Evolutionary conservation across 2,329 filamentous ascomycete species (phyloP).

Genomic region (Trichoderma simmonsii): DNA sequence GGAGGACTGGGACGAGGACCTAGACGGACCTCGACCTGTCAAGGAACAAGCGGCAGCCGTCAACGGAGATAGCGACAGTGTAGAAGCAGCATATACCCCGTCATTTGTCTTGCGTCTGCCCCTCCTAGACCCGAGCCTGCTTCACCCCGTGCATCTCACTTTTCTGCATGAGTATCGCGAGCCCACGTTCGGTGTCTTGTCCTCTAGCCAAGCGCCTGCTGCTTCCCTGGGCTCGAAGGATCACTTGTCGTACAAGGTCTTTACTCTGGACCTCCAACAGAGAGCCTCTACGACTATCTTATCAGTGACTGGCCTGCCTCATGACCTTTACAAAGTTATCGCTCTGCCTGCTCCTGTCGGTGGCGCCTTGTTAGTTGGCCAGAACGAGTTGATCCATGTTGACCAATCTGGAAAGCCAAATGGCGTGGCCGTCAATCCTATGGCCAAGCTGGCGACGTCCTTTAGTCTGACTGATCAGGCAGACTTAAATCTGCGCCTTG

Average conservation of each 20-base stretch:
- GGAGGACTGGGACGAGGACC: constrained; percentile 83
- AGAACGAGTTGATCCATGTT: constrained; percentile 90
- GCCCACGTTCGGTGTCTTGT: constrained; percentile 93
- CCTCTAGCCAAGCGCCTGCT: constrained; percentile 71
- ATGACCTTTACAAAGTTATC: constrained; percentile 79
- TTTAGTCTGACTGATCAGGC: constrained; percentile 88
- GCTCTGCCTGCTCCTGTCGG: constrained; percentile 83
- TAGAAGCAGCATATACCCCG: constrained; percentile 71
- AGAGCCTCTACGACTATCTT: constrained; percentile 89
- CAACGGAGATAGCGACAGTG: constrained; percentile 36
- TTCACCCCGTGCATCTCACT: constrained; percentile 85
- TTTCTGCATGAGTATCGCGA: constrained; percentile 97
- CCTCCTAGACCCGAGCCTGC: constrained; percentile 79
- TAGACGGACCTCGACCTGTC: constrained; percentile 64
- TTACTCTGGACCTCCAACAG: constrained; percentile 91
- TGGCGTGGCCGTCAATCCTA: constrained; percentile 88
- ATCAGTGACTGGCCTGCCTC: constrained; percentile 79
- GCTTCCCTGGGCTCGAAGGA: constrained; percentile 79
- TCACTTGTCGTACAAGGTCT: constrained; percentile 85
- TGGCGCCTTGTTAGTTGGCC: constrained; percentile 79
- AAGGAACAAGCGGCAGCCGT: constrained; percentile 40
- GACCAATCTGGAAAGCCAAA: constrained; percentile 94
- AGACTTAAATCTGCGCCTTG: constrained; percentile 72
- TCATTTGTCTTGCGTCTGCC: constrained; percentile 93
- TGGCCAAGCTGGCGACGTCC: constrained; percentile 76